A percentile compares a stretch with the other conserved stretches of the same genome.
Conservation (phyloP, 2,329 filamentous ascomycete genomes). For the Chaetothyriales sp. region DNA sequence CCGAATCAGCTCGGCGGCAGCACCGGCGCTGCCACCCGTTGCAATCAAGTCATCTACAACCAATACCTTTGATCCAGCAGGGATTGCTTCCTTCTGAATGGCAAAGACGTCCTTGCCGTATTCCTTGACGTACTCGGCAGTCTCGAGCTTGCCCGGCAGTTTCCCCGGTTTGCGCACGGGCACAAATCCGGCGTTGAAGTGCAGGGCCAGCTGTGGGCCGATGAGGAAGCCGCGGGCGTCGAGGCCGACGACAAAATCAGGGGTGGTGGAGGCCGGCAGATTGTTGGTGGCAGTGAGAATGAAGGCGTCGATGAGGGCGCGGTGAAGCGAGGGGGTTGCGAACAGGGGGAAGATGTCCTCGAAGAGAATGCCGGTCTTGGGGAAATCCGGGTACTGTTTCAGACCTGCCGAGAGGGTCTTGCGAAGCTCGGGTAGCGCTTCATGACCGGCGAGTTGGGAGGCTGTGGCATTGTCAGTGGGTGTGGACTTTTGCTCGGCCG, state of each 20-base stretch:
- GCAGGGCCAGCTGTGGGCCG: constrained; percentile 74
- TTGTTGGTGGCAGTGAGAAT: constrained; percentile 63
- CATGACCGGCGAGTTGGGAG: constrained; percentile 19
- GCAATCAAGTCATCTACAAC: constrained; percentile 98
- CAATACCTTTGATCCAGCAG: constrained; percentile 74
- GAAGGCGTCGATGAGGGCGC: constrained; percentile 66
- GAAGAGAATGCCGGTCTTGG: constrained; percentile 59
- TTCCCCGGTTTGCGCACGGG: constrained; percentile 93
- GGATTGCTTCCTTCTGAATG: constrained; percentile 79
- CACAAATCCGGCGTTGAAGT: constrained; percentile 72
- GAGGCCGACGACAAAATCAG: constrained; percentile 83
- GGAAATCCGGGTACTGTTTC: constrained; percentile 14
- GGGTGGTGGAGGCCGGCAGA: constrained; percentile 46
- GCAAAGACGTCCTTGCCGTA: constrained; percentile 93
- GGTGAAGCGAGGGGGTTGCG: constrained; percentile 59
- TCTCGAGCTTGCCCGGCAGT: constrained; percentile 77
- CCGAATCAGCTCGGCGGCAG: constrained; percentile 72
- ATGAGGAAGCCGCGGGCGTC: constrained; percentile 94
- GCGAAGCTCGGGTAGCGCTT: constrained; percentile 14
- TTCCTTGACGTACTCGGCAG: constrained; percentile 82
- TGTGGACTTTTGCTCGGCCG: background rate
- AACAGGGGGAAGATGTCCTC: constrained; percentile 98
- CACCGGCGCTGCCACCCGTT: constrained; percentile 83
- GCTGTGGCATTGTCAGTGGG: constrained; percentile 4
- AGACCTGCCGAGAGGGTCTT: constrained; percentile 9